A percentile compares a stretch with the other conserved stretches of the same genome.
Conservation (phyloP, 2,329 filamentous ascomycete genomes). For the Cucurbitaria berberidis region DNA sequence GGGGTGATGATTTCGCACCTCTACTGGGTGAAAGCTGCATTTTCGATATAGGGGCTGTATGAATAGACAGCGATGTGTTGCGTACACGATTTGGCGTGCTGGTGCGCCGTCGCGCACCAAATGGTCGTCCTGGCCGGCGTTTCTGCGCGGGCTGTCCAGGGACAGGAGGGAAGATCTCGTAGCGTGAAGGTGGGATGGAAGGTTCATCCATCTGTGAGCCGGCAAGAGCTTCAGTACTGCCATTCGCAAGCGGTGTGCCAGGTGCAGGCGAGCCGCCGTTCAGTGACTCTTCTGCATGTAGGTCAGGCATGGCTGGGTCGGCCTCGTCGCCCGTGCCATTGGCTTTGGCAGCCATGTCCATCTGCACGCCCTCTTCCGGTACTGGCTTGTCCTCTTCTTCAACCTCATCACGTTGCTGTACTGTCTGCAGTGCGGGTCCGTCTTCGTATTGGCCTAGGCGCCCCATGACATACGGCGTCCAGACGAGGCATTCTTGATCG, state of each 20-base stretch:
- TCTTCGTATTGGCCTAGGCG: constrained; percentile 83
- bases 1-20: constrained; percentile 38
- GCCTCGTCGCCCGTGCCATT: constrained; percentile 28
- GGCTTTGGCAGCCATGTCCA: constrained; percentile 34
- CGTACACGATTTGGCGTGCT: constrained; percentile 42
- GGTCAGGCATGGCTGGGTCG: constrained; percentile 24
- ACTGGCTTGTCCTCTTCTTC: constrained; percentile 50
- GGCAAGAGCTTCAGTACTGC: constrained; percentile 35
- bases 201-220: constrained; percentile 41
- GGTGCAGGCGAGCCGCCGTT: constrained; percentile 42
- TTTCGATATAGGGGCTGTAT: constrained; percentile 40
- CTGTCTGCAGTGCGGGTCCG: constrained; percentile 79
- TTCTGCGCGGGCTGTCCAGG: constrained; percentile 54
- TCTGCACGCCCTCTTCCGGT: constrained; percentile 54
- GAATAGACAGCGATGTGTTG: constrained; percentile 32
- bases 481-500: constrained; percentile 79
- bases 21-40: constrained; percentile 40
- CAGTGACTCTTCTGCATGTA: constrained; percentile 35
- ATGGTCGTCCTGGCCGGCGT: constrained; percentile 46
- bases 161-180: constrained; percentile 78
- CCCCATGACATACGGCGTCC: constrained; percentile 98
- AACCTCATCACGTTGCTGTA: constrained; percentile 84
- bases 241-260: constrained; percentile 41
- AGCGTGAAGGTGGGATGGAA: constrained; percentile 71
- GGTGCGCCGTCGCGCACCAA: constrained; percentile 46